These are phyloP conservation scores for Cercospora zeina DNA, from an alignment of 2,329 filamentous ascomycete species.

Conservation along the genomic window DNA sequence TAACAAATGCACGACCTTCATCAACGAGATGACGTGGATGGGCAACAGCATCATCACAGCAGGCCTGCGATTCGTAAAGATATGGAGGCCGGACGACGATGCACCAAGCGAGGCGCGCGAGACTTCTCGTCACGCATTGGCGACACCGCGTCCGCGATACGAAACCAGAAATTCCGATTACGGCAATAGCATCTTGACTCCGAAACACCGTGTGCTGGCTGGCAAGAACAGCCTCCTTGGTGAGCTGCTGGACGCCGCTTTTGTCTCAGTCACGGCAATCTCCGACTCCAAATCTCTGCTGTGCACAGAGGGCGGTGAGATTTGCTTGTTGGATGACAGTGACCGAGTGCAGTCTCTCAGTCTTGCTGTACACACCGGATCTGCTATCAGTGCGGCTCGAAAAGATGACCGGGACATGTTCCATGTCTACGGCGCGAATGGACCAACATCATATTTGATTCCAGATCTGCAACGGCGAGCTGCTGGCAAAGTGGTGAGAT, in stretches of 20 bases:
- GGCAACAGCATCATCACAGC: conserved; percentile 80
- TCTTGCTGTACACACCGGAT: conserved; percentile 65
- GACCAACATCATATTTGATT: conserved; percentile 51
- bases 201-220: conserved; percentile 67
- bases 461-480: conserved; percentile 37
- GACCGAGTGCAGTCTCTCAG: conserved; percentile 69
- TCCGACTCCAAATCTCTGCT: conserved; percentile 74
- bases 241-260: conserved; percentile 76
- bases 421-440: conserved; percentile 69
- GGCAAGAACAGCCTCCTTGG: conserved; percentile 89
- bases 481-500: conserved; percentile 33
- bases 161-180: conserved; percentile 35
- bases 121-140: conserved; percentile 26
- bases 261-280: conserved; percentile 73
- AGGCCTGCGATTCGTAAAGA: conserved; percentile 87
- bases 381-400: conserved; percentile 67
- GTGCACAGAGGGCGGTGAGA: conserved; percentile 81
- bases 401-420: conserved; percentile 59
- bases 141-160: conserved; percentile 40
- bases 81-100: conserved; percentile 80
- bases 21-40: conserved; percentile 89
- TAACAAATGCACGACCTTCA: conserved; percentile 88
- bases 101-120: conserved; percentile 26
- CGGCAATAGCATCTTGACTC: conserved; percentile 42
- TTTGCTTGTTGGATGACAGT: conserved; percentile 83